phyloP scores from a whole-genome alignment of 2,329 filamentous ascomycete genomes.

The Aspergillus phoenicis region DNA sequence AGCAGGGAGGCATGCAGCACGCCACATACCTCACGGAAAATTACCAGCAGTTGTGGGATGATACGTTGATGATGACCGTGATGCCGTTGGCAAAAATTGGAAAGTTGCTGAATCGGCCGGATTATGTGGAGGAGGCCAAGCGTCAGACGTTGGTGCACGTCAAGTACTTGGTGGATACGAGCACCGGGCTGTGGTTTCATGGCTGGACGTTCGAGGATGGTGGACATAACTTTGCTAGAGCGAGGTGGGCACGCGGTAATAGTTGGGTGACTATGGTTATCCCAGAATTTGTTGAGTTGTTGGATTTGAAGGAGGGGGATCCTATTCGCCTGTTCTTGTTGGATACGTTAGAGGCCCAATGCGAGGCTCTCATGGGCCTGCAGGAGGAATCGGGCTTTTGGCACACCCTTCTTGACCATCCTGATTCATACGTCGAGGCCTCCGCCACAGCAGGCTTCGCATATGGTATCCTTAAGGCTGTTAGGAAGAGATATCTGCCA shows the following conservation, averaged over 20 bases:
- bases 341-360: constrained; percentile 67
- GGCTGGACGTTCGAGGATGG: constrained; percentile 76
- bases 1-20: constrained; percentile 73
- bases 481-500: constrained; percentile 69
- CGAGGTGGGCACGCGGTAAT: constrained; percentile 59
- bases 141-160: constrained; percentile 76
- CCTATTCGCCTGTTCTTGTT: constrained; percentile 57
- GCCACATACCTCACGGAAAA: constrained; percentile 73
- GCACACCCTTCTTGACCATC: constrained; percentile 72
- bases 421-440: constrained; percentile 73
- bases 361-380: constrained; percentile 62
- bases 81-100: constrained; percentile 80
- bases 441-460: constrained; percentile 81
- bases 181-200: constrained; percentile 75
- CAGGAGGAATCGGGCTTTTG: constrained; percentile 69
- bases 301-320: constrained; percentile 63
- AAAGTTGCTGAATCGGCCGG: constrained; percentile 66
- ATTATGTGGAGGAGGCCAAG: constrained; percentile 78
- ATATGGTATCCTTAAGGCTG: constrained; percentile 75
- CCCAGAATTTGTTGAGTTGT: constrained; percentile 75
- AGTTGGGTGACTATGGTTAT: constrained; percentile 80
- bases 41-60: constrained; percentile 77
- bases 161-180: constrained; percentile 74
- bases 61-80: constrained; percentile 87
- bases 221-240: constrained; percentile 61